Conservation (phyloP, 2,329 filamentous ascomycete species). For the Stagonosporopsis rhizophila region DNA sequence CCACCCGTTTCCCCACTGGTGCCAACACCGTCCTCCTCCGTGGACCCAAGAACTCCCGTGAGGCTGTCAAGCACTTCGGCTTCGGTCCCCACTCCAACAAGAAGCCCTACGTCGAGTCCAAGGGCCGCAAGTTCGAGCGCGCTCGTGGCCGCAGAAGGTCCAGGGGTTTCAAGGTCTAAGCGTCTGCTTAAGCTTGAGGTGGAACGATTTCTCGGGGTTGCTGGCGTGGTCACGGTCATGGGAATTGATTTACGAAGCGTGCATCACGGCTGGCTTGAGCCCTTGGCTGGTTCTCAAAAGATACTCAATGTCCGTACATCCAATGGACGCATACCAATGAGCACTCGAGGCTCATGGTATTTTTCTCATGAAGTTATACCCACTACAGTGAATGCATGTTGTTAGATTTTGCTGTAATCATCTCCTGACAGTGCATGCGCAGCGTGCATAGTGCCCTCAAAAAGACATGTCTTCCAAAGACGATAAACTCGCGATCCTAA, state of each 20-base stretch:
- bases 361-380: slow-evolving; percentile 33
- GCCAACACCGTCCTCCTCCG: slow-evolving; percentile 96
- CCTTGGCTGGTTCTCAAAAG: slow-evolving; percentile 45
- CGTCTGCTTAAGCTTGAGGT: slow-evolving; percentile 32
- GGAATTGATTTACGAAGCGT: slow-evolving; percentile 46
- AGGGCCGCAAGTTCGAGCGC: slow-evolving; percentile 99
- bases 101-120: slow-evolving; percentile 97
- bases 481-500: background rate
- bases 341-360: slow-evolving; percentile 44
- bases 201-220: slow-evolving; percentile 48
- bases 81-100: slow-evolving; percentile 98
- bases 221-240: slow-evolving; percentile 48
- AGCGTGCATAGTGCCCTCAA: background rate
- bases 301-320: slow-evolving; percentile 47
- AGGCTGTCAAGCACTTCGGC: slow-evolving; percentile 99
- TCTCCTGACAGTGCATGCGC: background rate
- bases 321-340: slow-evolving; percentile 44
- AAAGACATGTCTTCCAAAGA: too few relatives aligned
- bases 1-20: slow-evolving; percentile 91
- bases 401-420: background rate
- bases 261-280: slow-evolving; percentile 47
- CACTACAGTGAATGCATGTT: slow-evolving; percentile 13
- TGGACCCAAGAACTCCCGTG: slow-evolving; percentile 96
- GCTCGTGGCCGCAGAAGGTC: slow-evolving; percentile 99
- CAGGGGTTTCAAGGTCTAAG: slow-evolving; percentile 99